Evolutionary conservation across 2,329 filamentous ascomycete genomes (phyloP).

Genomic region (Fusarium phyllophilum): DNA sequence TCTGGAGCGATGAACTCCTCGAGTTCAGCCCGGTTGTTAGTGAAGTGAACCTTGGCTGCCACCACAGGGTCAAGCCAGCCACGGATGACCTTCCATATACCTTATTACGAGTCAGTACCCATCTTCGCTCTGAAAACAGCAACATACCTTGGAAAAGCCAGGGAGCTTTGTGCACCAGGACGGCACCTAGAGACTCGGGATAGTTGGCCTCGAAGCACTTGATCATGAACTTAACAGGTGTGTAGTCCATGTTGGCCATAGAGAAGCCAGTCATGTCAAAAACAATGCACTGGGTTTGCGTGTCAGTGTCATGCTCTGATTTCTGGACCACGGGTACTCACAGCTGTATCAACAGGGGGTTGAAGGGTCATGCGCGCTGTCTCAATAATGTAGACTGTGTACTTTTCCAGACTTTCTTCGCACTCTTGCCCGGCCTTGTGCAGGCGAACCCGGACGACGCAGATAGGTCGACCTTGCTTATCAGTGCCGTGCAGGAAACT

Average conservation of each 20-base stretch:
- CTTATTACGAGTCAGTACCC: conserved; percentile 52
- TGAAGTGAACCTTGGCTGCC: conserved; percentile 93
- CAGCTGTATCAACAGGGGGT: conserved; percentile 88
- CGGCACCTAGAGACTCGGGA: conserved; percentile 87
- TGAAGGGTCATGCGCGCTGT: conserved; percentile 85
- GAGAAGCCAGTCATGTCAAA: conserved; percentile 98
- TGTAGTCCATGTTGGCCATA: conserved; percentile 97
- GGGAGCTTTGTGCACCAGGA: conserved; percentile 94
- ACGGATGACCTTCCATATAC: conserved; percentile 95
- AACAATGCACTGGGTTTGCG: conserved; percentile 74
- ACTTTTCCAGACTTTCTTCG: conserved; percentile 83
- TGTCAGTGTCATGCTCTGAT: conserved; percentile 26
- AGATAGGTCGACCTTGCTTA: conserved; percentile 85
- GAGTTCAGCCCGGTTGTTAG: conserved; percentile 82
- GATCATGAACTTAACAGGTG: conserved; percentile 98
- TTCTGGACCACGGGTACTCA: conserved; percentile 59
- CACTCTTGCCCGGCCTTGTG: conserved; percentile 86
- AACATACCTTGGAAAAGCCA: conserved; percentile 91
- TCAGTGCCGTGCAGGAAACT: conserved; percentile 91
- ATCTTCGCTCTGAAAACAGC: conserved; percentile 30
- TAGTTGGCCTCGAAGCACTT: conserved; percentile 99
- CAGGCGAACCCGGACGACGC: conserved; percentile 82
- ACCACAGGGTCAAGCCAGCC: conserved; percentile 98
- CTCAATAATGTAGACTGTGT: conserved; percentile 94
- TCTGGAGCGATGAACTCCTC: conserved; percentile 76